Base-by-base conservation (phyloP, 1,284 basidiomycete genomes). In the Ustanciosporium gigantosporum region DNA sequence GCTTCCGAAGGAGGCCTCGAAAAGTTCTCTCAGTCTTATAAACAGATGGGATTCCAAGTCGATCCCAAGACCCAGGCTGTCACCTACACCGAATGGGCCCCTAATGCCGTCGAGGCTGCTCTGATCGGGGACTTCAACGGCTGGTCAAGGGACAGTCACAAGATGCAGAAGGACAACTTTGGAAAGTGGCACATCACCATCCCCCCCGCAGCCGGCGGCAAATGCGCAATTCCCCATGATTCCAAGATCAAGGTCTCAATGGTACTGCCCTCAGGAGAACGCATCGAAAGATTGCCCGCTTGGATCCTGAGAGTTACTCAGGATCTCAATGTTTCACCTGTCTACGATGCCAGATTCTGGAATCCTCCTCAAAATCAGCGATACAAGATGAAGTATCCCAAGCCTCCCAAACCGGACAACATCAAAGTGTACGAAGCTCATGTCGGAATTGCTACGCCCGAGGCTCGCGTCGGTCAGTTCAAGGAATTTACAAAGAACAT, bases 341-440 rank as follows among this genome's bases (percentile, higher is more conserved):
- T 91, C 3, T 98, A 95, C 79, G 94, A 98, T 56, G 90, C 90
- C 20, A 86, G 91, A n/a, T 96, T 97, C 81, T 98, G 94, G 94
- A 96, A 97, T 77, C 94, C 94, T 1, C 86, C 91, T 20, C 68
- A 81, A 32, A 77, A 82, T 16, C 79, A 90, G 62, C 82, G 77
- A 37, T 95, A 97, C 81, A 81, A 82, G 23, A 93, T 95, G 82
- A 95, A 91, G 79, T 83, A 95, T 75, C 64, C 83, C 31, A 82
- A 84, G 8, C 90, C 89, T 7, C 81, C 84, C 1, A 84, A 85
- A 62, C 87, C 89, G 3, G 85, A 87, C 25, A 61, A 71, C 41
- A 79, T 89, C 45, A 88, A 88, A 71, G 92, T 98, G 51, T 98
- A 98, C 76, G 94, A 98, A 78, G 94, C 94, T 0, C 94, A 98